Evolutionary conservation across 768 basidiomycete species (phyloP).

Genomic region (Mrakia gelida): DNA sequence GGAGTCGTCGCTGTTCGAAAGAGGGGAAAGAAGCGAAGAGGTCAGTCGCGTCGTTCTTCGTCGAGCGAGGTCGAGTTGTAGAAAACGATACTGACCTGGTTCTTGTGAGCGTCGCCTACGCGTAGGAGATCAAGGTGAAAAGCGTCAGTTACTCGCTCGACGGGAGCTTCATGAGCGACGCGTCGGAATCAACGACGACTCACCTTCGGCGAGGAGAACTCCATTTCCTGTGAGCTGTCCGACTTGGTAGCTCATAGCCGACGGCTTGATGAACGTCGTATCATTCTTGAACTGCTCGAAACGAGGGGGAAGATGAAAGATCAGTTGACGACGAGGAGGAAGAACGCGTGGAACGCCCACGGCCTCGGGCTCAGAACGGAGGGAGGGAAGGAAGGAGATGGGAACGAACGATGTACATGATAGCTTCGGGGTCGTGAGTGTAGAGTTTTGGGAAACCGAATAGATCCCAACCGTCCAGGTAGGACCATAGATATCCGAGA

Average conservation of each 20-base stretch:
- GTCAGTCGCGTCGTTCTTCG: neutral
- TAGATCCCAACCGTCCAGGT: neutral
- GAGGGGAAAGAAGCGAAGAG: neutral
- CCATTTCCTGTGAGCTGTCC: neutral
- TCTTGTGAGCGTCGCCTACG: conserved; percentile 7
- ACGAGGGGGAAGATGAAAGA: neutral
- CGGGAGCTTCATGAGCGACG: neutral
- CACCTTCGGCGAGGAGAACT: neutral
- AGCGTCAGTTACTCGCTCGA: too few species aligned
- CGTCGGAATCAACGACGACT: neutral
- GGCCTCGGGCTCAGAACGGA: neutral
- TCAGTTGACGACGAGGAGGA: neutral
- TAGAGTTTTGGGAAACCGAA: neutral
- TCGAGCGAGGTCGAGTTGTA: neutral
- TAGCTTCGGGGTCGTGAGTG: neutral
- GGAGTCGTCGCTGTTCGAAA: neutral
- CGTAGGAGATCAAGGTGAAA: neutral
- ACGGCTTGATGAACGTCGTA: neutral
- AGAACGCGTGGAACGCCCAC: neutral
- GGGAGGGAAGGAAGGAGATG: neutral
- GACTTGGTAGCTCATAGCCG: neutral
- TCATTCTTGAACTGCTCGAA: neutral
- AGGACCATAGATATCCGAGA: neutral
- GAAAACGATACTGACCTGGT: neutral
- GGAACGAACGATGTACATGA: neutral